A percentile compares a stretch with the other conserved stretches of the same genome.
Evolutionary conservation across 2,329 filamentous ascomycete genomes (phyloP).

Genomic region (Hypoxylon sp.): DNA sequence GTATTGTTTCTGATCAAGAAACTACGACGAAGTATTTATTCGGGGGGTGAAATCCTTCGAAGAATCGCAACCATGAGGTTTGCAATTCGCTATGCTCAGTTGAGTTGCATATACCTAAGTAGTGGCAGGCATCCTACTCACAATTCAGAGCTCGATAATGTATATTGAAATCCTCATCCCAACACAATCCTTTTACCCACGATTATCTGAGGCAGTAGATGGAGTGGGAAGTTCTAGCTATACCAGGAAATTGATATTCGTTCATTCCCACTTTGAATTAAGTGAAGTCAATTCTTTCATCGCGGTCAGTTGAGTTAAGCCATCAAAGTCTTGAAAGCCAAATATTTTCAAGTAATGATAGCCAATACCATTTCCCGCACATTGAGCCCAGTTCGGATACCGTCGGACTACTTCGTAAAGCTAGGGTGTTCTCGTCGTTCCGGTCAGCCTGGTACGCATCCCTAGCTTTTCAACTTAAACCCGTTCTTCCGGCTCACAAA

Average conservation of each 20-base stretch:
- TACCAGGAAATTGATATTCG: slow-evolving; percentile 10
- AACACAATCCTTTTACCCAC: background rate
- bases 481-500: background rate
- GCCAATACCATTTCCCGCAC: background rate
- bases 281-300: background rate
- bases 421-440: background rate
- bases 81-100: slow-evolving; percentile 3
- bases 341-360: background rate
- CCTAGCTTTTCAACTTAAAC: background rate
- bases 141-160: slow-evolving; percentile 1
- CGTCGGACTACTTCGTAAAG: background rate
- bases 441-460: background rate
- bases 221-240: slow-evolving; percentile 4
- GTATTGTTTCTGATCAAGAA: slow-evolving; percentile 62
- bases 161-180: background rate
- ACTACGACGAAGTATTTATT: background rate
- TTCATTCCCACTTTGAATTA: background rate
- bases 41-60: background rate
- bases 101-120: slow-evolving; percentile 2
- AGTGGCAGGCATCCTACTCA: slow-evolving; percentile 11
- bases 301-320: background rate
- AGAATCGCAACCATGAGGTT: background rate
- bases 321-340: background rate
- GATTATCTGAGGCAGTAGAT: background rate
- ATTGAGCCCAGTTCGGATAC: background rate